Conservation (phyloP, 2,329 filamentous ascomycete species). For the Teratosphaeria nubilosa region DNA sequence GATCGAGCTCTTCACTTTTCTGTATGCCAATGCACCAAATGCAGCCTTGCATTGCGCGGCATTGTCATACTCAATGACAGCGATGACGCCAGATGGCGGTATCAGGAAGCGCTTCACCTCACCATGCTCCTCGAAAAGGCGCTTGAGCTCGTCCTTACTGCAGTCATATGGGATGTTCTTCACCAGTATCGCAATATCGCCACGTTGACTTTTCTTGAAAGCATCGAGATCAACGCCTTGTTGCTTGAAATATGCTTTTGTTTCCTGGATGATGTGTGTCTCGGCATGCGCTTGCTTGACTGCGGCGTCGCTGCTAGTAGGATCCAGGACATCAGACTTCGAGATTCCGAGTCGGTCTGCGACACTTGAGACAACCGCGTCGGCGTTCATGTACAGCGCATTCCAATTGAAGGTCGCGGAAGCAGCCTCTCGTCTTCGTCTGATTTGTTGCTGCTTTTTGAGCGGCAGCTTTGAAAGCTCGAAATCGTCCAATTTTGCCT, state of each 20-base stretch:
- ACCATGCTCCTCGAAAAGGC: conserved; percentile 77
- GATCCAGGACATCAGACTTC: conserved; percentile 86
- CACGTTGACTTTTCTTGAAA: conserved; percentile 75
- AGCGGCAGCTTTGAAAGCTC: conserved; percentile 82
- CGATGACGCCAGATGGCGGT: conserved; percentile 86
- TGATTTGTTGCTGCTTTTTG: conserved; percentile 88
- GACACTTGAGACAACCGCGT: conserved; percentile 85
- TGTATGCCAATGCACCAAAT: conserved; percentile 76
- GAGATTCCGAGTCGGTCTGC: conserved; percentile 77
- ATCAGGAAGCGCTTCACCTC: conserved; percentile 74
- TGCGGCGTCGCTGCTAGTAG: conserved; percentile 87
- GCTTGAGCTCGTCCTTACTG: conserved; percentile 64
- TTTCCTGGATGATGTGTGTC: conserved; percentile 92
- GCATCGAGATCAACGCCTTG: conserved; percentile 87
- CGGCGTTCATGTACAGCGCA: conserved; percentile 94
- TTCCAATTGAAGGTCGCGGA: conserved; percentile 91
- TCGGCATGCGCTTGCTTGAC: conserved; percentile 96
- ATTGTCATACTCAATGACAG: conserved; percentile 80
- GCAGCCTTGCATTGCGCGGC: conserved; percentile 71
- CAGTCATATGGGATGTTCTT: conserved; percentile 92
- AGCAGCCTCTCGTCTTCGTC: conserved; percentile 69
- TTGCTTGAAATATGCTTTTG: conserved; percentile 77
- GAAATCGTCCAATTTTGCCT: conserved; percentile 75
- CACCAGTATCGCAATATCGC: conserved; percentile 77
- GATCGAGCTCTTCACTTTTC: conserved; percentile 81